These are phyloP conservation scores for Aleurites moluccanus DNA, from an alignment of 441 rosid genomes.

Conservation along the genomic window DNA sequence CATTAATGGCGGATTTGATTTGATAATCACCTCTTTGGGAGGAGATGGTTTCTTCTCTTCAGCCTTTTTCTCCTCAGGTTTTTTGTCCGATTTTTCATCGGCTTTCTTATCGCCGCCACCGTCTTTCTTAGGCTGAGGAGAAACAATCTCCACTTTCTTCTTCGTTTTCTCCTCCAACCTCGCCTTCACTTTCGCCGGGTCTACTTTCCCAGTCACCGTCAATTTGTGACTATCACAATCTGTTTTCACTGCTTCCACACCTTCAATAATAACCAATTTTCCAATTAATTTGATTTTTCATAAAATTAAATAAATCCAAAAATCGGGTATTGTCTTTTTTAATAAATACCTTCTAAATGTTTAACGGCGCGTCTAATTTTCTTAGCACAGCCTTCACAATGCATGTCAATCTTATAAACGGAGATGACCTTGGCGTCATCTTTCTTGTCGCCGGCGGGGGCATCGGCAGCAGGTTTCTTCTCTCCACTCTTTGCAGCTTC, in stretches of 20 bases:
- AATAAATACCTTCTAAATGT: constrained; percentile 48
- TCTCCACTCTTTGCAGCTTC: constrained; percentile 50
- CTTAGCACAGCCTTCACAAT: constrained; percentile 92
- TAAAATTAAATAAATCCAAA: not conserved
- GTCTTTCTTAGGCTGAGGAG: constrained; percentile 72
- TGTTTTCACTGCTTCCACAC: constrained; percentile 62
- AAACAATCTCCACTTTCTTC: constrained; percentile 68
- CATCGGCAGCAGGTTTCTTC: constrained; percentile 34
- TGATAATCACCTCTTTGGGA: constrained; percentile 64
- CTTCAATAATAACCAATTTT: constrained; percentile 33
- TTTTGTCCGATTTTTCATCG: constrained; percentile 45
- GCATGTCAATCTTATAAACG: constrained; percentile 81
- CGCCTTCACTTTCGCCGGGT: constrained; percentile 54
- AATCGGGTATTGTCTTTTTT: not conserved
- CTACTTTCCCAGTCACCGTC: constrained; percentile 76
- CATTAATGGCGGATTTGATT: not conserved
- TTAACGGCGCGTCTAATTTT: constrained; percentile 57
- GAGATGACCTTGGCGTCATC: constrained; percentile 49
- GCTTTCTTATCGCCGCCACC: constrained; percentile 48
- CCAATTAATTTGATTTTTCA: not conserved
- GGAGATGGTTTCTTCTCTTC: constrained; percentile 48
- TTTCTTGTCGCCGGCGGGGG: constrained; percentile 38
- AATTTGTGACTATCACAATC: constrained; percentile 58
- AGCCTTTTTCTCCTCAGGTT: constrained; percentile 51
- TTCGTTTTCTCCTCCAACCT: constrained; percentile 56